Evolutionary conservation across 306 rosid species (phyloP).

Genomic region (Senna siamea): DNA sequence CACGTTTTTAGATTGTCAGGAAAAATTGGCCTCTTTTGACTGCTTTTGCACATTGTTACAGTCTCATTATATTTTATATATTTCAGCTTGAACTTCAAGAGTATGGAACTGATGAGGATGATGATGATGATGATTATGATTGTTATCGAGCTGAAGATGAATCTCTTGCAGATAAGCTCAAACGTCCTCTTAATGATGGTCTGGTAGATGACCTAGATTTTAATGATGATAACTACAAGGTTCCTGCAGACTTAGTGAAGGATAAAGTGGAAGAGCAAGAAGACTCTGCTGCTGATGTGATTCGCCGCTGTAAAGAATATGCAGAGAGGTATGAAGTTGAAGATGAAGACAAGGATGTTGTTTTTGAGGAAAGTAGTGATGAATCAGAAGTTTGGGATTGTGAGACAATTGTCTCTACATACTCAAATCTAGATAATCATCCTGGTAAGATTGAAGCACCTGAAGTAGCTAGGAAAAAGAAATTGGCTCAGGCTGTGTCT

Average conservation of each 20-base stretch:
- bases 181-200: conserved; percentile 47
- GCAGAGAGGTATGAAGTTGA: conserved; percentile 78
- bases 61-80: conserved; percentile 15
- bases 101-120: conserved; percentile 51
- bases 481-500: conserved; percentile 65
- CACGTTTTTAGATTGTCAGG: background rate
- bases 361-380: conserved; percentile 81
- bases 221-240: conserved; percentile 58
- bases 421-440: conserved; percentile 85
- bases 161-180: conserved; percentile 72
- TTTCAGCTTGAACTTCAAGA: conserved; percentile 71
- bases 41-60: background rate
- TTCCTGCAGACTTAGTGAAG: conserved; percentile 72
- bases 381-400: conserved; percentile 93
- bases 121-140: conserved; percentile 46
- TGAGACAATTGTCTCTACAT: conserved; percentile 86
- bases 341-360: conserved; percentile 51
- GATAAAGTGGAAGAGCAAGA: conserved; percentile 52
- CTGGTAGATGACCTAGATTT: conserved; percentile 54
- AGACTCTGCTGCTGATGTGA: conserved; percentile 62
- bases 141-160: conserved; percentile 58
- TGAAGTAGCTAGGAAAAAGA: conserved; percentile 66
- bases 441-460: conserved; percentile 83
- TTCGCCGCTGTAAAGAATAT: conserved; percentile 76
- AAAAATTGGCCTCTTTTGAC: conserved; percentile 8